Percentiles rank a stretch among this genome's conserved stretches.
Conservation (phyloP, 352 stramenopile genomes). For the Pythium aquatile region DNA sequence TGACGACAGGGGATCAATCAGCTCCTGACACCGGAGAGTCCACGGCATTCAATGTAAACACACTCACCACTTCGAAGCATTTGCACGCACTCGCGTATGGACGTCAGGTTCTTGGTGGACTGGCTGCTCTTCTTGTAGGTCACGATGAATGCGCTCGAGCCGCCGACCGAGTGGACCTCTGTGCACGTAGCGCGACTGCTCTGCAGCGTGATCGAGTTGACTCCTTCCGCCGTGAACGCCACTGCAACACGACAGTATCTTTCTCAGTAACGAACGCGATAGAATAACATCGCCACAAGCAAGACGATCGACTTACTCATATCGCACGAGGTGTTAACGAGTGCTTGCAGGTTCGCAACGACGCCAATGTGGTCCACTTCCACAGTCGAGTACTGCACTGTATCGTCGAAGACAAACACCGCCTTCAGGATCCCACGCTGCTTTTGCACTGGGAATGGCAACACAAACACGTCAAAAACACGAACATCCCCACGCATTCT, state of each 20-base stretch:
- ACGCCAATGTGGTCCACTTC: slow-evolving; percentile 91
- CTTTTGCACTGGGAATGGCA: slow-evolving; percentile 63
- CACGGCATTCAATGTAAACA: neutral
- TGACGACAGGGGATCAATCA: neutral
- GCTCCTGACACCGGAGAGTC: neutral
- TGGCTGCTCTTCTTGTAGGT: slow-evolving; percentile 82
- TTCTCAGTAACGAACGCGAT: no score
- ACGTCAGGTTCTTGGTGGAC: slow-evolving; percentile 57
- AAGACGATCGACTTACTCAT: slow-evolving; percentile 61
- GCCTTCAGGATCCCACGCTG: slow-evolving; percentile 87
- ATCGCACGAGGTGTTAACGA: slow-evolving; percentile 83
- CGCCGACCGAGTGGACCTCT: slow-evolving; percentile 83
- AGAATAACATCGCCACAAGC: no score
- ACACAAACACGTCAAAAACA: slow-evolving; percentile 3
- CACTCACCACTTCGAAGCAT: slow-evolving; percentile 74
- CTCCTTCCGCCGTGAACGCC: slow-evolving; percentile 75
- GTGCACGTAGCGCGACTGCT: slow-evolving; percentile 82
- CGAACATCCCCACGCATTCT: neutral
- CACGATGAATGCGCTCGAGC: slow-evolving; percentile 79
- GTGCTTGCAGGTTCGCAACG: slow-evolving; percentile 86
- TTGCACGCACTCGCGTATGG: slow-evolving; percentile 79
- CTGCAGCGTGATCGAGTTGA: slow-evolving; percentile 88
- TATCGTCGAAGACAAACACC: slow-evolving; percentile 86
- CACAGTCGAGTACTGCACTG: slow-evolving; percentile 75
- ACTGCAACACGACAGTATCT: slow-evolving; percentile 36